These are phyloP conservation scores for Trichoderma gamsii DNA, from an alignment of 495 filamentous ascomycete genomes.

Conservation along the genomic window DNA sequence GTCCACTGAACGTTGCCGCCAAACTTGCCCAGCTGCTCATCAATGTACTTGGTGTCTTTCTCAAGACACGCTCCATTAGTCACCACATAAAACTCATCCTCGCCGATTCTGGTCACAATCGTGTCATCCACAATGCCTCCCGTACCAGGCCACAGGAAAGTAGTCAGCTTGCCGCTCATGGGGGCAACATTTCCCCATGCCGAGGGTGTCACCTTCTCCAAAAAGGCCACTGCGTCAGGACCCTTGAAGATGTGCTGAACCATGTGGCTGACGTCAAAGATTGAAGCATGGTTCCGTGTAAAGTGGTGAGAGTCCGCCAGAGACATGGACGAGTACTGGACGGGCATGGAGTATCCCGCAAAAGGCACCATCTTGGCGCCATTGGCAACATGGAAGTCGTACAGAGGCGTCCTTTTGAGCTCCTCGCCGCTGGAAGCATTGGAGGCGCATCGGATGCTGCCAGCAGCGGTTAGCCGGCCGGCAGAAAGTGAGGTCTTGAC, in stretches of 20 bases:
- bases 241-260: conserved; percentile 64
- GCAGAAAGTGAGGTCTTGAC: conserved; percentile 1
- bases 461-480: neutral
- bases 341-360: conserved; percentile 87
- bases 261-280: conserved; percentile 88
- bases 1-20: conserved; percentile 54
- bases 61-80: conserved; percentile 90
- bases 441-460: conserved; percentile 7
- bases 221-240: conserved; percentile 67
- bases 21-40: conserved; percentile 54
- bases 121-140: conserved; percentile 94
- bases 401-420: conserved; percentile 67
- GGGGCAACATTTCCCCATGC: conserved; percentile 49
- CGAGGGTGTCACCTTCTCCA: conserved; percentile 74
- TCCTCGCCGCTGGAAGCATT: neutral
- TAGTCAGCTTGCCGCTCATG: conserved; percentile 61
- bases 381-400: conserved; percentile 71
- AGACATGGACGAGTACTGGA: conserved; percentile 71
- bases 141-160: conserved; percentile 66
- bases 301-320: conserved; percentile 77
- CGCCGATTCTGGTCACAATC: conserved; percentile 69
- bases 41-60: conserved; percentile 75
- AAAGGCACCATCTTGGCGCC: conserved; percentile 97
- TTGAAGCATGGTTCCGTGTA: conserved; percentile 76
- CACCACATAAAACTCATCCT: conserved; percentile 78